These are phyloP conservation scores for Exophiala calicioides DNA, from an alignment of 2,329 filamentous ascomycete species.

Conservation along the genomic window DNA sequence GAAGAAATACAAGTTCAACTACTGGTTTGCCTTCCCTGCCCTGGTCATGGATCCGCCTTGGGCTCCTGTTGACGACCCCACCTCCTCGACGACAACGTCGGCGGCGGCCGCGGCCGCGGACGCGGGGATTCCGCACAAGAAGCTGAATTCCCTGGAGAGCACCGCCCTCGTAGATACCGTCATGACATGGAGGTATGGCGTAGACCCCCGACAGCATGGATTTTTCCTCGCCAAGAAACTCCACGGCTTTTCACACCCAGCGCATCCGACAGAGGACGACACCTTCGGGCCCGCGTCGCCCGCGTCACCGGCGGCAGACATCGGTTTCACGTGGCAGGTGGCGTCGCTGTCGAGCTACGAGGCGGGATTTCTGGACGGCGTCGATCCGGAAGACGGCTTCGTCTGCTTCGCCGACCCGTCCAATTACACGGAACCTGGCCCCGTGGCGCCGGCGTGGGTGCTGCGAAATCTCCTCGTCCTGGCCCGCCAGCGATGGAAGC, in stretches of 20 bases:
- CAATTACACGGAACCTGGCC: slow-evolving; percentile 85
- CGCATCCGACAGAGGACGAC: slow-evolving; percentile 38
- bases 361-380: slow-evolving; percentile 77
- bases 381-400: slow-evolving; percentile 72
- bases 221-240: slow-evolving; percentile 90
- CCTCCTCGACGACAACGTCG: slow-evolving; percentile 28
- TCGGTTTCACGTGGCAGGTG: slow-evolving; percentile 75
- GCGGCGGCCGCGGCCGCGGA: slow-evolving; percentile 6
- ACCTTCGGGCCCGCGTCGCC: slow-evolving; percentile 27
- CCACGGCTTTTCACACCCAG: slow-evolving; percentile 43
- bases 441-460: slow-evolving; percentile 94
- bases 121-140: slow-evolving; percentile 31
- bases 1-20: slow-evolving; percentile 97
- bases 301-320: slow-evolving; percentile 51
- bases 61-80: slow-evolving; percentile 54
- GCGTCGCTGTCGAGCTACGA: slow-evolving; percentile 77
- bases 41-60: slow-evolving; percentile 85
- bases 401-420: slow-evolving; percentile 91
- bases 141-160: slow-evolving; percentile 68
- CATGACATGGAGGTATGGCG: slow-evolving; percentile 81
- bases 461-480: slow-evolving; percentile 85
- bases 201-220: slow-evolving; percentile 81
- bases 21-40: slow-evolving; percentile 95
- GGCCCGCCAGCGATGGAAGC: slow-evolving; percentile 75
- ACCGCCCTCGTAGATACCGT: slow-evolving; percentile 77